Base-by-base conservation (phyloP, 306 rosid species). In the Cucurbita maxima region DNA sequence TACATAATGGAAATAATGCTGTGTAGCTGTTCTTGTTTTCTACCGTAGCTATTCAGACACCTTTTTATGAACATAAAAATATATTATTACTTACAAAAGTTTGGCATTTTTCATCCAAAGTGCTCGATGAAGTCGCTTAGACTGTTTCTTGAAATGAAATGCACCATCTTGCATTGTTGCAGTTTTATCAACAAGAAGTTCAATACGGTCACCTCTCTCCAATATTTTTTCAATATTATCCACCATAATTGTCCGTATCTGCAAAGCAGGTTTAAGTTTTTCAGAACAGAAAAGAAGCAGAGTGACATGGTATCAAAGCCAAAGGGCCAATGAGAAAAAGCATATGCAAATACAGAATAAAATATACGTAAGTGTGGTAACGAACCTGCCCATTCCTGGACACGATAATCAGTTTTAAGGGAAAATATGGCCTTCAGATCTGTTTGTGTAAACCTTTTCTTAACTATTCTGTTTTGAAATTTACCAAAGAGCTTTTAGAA, bases 91-190 rank as follows among this genome's bases (percentile, higher is more conserved):
- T 87, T 75, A 90, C 98, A 95, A 70, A 55, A 95, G 97, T 79
- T 91, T 91, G 69, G 92, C 89, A 83, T 91, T 95, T 86, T 95
- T 95, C 97, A 88, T 89, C 99, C 99, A 95, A 70, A 95, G 96
- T 77, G 97, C 97, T 78, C 86, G 89, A 67, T 85, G 88, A 71
- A 94, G 97, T 71, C 97, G 89, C 81, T 89, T 91, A 10, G 99
- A 95, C 73, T 95, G 96, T 80, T 91, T 95, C 88, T 84, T 91
- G 68, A 95, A 95, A 84, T 95, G 99, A 80, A 95, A 95, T 77
- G 99, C 81, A 83, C 91, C 81, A 38, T 95, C 99, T 88, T 95
- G 97, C 99, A 95, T 95, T 38, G 99, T 91, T 74, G 96, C 87
- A 34, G 97, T 95, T 86, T 88, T 91, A 71, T 95, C 99, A 76